Evolutionary conservation across 2,329 filamentous ascomycete genomes (phyloP).

Genomic region (Chalara sp.): DNA sequence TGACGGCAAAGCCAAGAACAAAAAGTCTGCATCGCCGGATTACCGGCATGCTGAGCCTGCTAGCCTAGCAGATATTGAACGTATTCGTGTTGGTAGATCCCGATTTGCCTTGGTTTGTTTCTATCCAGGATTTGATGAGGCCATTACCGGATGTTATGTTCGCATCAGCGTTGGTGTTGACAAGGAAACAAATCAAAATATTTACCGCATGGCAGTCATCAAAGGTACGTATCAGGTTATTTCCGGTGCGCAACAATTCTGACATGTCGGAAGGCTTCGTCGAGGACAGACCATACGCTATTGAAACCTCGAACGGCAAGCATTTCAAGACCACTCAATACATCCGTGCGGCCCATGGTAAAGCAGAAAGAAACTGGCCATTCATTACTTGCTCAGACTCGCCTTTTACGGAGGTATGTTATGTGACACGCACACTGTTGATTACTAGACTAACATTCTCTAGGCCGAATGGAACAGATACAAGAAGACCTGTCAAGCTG

Average conservation of each 20-base stretch:
- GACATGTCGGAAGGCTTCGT: conserved; percentile 54
- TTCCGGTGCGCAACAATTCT: conserved; percentile 14
- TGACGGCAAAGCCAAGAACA: conserved; percentile 43
- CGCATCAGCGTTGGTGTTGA: conserved; percentile 80
- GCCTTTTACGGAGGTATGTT: conserved; percentile 69
- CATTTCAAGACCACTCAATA: conserved; percentile 82
- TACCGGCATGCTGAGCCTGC: conserved; percentile 55
- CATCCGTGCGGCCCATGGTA: conserved; percentile 73
- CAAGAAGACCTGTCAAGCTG: conserved; percentile 64
- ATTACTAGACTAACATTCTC: conserved; percentile 8
- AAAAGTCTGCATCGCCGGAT: conserved; percentile 36
- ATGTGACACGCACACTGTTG: neutral
- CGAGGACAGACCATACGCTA: conserved; percentile 74
- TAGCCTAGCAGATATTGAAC: conserved; percentile 74
- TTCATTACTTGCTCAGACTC: conserved; percentile 88
- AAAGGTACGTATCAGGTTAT: conserved; percentile 52
- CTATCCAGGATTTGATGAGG: conserved; percentile 79
- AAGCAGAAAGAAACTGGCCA: conserved; percentile 76
- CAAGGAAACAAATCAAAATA: conserved; percentile 61
- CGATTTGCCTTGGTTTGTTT: conserved; percentile 91
- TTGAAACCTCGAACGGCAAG: conserved; percentile 68
- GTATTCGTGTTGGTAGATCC: conserved; percentile 73
- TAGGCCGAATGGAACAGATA: conserved; percentile 77
- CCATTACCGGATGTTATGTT: conserved; percentile 77
- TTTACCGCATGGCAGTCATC: conserved; percentile 84